Evolutionary conservation across 2,329 filamentous ascomycete species (phyloP), one percentile per base, ranked within the genome.

Genomic region (Sporothrix protearum): DNA sequence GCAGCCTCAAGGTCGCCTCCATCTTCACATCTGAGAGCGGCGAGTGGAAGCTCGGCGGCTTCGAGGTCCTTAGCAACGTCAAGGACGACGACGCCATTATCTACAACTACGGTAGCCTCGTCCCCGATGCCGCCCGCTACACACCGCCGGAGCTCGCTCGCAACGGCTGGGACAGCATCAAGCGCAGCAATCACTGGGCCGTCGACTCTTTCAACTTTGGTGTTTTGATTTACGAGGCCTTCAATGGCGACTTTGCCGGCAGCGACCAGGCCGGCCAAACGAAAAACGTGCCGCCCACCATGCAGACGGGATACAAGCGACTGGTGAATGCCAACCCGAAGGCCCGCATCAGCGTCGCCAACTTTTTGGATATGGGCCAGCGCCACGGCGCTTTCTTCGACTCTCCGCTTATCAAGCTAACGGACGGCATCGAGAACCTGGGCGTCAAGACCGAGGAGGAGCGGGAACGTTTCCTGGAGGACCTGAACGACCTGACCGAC

Each of bases 61-160:
- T 99, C 76, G 96, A 99, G 76, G 87, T 97, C 5, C 81, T 98
- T 72, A 98, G 94, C 81, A 97, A 92, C 49, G 90, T 98, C 82
- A 98, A 97, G 77, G 96, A 98, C 71, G 94, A 98, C 73, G 93
- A 98, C 76, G 93, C 94, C 10, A 85, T 97, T 64, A 94, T 99
- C 78, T 97, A 96, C 89, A 96, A 88, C 68, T 96, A 94, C 78
- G 95, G 94, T 73, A 94, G 92, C 76, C 83, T 97, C 19, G 87
- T 97, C 5, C 95, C 95, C 4, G 94, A 97, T 77, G 91, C 93
- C 51, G 89, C 86, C 67, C 87, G 92, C 76, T 98, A 97, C 80
- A 90, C 92, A 28, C 91, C 96, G 0, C 96, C 96, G 1, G 96
- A 99, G 79, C 84, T 98, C 30, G 88, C 89, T 2, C 93, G 91